Evolutionary conservation across 2,329 filamentous ascomycete genomes (phyloP), one percentile per base, ranked within the genome.

Genomic region (Seiridium cupressi): DNA sequence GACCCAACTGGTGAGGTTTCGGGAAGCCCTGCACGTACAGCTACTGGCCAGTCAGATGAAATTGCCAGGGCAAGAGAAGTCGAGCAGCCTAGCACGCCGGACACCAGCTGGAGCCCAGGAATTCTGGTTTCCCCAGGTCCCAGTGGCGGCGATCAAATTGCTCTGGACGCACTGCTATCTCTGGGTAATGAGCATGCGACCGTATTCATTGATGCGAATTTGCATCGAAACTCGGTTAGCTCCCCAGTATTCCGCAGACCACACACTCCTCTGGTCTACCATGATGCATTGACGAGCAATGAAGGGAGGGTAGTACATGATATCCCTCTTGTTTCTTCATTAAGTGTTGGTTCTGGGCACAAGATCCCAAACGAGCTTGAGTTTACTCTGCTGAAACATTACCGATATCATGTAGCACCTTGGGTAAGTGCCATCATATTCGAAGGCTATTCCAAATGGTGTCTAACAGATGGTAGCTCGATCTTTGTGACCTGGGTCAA

Each of bases 381-480:
- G 9, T 65, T 75, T 35, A 67, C 69, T 35, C 63, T 80, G 1
- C 58, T 80, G 10, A 72, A 76, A n/a, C 71, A 79, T 57, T 81
- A 78, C 58, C 69, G 76, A 49, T 81, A 81, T 56, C 72, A 77
- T 46, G 70, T 81, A 38, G 77, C 78, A 5, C 74, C 77, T 26
- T 80, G 78, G 77, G 78, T 80, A 68, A 57, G 73, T 68, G 18
- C 35, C n/a, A 34, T 34, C 13, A 18, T 1, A 4, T 2, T 8
- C 11, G 11, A 10, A 26, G 13, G 10, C 42, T 5, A n/a, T 9
- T 32, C 18, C 5, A 42, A 5, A 0, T 55, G 31, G 3, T 11
- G 1, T 9, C 44, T 18, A 5, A 36, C n/a, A 31, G 1, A 4
- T 10, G 1, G 18, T 40, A 79, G 78, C 69, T 80, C 32, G 78